Percentiles rank a stretch among this genome's conserved stretches.
phyloP scores from a whole-genome alignment of 306 rosid species.

The Oemleria cerasiformis region DNA sequence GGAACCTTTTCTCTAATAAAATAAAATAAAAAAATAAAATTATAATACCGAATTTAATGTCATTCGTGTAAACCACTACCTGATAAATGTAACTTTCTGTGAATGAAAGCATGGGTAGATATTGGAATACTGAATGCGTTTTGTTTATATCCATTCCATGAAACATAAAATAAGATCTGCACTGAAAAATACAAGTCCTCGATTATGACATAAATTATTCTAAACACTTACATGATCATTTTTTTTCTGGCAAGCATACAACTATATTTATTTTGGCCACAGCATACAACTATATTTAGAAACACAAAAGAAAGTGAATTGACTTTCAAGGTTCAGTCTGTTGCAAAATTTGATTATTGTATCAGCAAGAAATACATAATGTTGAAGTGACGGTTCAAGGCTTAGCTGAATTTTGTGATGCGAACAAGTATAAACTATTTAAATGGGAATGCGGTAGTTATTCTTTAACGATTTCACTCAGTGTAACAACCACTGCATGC shows the following conservation, averaged over 20 bases:
- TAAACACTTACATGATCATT: neutral
- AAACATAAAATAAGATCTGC: slow-evolving; percentile 95
- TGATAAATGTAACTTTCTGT: slow-evolving; percentile 87
- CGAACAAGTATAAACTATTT: neutral
- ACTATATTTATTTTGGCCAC: neutral
- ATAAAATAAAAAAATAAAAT: slow-evolving; percentile 18
- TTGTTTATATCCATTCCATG: slow-evolving; percentile 76
- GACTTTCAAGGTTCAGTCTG: neutral
- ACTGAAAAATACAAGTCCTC: slow-evolving; percentile 43
- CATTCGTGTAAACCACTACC: slow-evolving; percentile 41
- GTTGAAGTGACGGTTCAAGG: neutral
- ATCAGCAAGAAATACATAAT: neutral
- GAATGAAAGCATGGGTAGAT: slow-evolving; percentile 77
- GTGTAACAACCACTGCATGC: neutral
- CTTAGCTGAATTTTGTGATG: neutral
- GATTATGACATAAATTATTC: neutral
- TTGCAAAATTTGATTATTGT: neutral
- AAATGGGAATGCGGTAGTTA: neutral
- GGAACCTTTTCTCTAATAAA: neutral
- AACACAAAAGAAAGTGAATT: neutral
- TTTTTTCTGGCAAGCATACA: neutral
- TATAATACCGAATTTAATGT: slow-evolving; percentile 15
- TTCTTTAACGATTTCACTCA: neutral
- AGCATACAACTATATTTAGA: neutral
- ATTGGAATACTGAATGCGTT: slow-evolving; percentile 65